phyloP scores from a whole-genome alignment of 1,284 basidiomycete genomes.

The Rugosomyces carneus region DNA sequence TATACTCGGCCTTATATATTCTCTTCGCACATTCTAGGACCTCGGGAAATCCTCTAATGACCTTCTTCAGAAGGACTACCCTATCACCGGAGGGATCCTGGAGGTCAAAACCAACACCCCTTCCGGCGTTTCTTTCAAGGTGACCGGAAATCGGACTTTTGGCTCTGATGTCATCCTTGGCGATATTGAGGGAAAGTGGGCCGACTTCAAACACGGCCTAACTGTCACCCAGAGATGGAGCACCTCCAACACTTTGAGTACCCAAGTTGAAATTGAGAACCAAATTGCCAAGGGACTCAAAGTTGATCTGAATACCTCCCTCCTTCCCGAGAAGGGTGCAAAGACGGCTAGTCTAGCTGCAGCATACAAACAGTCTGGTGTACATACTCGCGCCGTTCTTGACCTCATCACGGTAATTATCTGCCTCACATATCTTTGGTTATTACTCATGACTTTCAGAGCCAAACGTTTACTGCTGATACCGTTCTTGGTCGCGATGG shows the following conservation, averaged over 20 bases:
- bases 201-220: constrained; percentile 85
- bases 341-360: constrained; percentile 82
- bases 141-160: constrained; percentile 72
- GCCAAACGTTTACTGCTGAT: constrained; percentile 96
- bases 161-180: constrained; percentile 71
- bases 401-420: constrained; percentile 88
- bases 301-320: constrained; percentile 83
- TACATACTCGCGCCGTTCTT: constrained; percentile 89
- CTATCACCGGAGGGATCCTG: constrained; percentile 72
- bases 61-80: constrained; percentile 92
- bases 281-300: constrained; percentile 97
- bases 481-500: constrained; percentile 95
- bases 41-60: constrained; percentile 97
- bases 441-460: constrained; percentile 39
- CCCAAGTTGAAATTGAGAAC: constrained; percentile 95
- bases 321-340: constrained; percentile 80
- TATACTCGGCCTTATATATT: too few species aligned
- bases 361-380: constrained; percentile 94
- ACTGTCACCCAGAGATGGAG: constrained; percentile 94
- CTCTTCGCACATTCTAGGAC: constrained; percentile 48
- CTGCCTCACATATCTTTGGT: background rate
- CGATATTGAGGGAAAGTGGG: constrained; percentile 90
- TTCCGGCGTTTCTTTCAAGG: constrained; percentile 85
- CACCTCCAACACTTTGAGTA: constrained; percentile 87
- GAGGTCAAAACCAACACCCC: constrained; percentile 97